Percentiles rank a stretch among this genome's conserved stretches.
Conservation (phyloP, 148 eudicot genomes). For the Arbutus unedo region DNA sequence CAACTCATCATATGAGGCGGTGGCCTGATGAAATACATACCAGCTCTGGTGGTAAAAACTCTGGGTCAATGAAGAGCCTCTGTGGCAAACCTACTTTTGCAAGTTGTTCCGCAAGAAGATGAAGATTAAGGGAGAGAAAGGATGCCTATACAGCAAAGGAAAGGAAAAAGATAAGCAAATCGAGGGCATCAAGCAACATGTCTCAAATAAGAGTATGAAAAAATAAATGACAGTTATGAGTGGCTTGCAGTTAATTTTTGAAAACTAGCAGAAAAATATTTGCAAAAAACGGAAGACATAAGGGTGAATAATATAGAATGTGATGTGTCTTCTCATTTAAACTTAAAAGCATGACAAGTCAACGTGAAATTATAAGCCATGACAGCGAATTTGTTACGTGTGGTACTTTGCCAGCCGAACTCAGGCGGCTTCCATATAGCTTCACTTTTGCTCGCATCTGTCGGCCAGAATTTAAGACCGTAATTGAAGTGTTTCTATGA, state of each 20-base stretch:
- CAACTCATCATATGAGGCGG: background rate
- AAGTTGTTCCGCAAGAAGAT: slow-evolving; percentile 63
- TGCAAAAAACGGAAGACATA: slow-evolving; percentile 19
- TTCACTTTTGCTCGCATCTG: background rate
- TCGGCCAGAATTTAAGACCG: background rate
- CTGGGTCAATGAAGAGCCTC: slow-evolving; percentile 73
- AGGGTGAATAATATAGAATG: slow-evolving; percentile 22
- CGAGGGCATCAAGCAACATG: background rate
- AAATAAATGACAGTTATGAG: background rate
- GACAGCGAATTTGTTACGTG: background rate
- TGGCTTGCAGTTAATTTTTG: background rate
- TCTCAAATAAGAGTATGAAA: background rate
- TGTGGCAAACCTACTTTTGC: slow-evolving; percentile 52
- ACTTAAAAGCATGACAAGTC: background rate
- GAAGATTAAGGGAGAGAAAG: slow-evolving; percentile 65
- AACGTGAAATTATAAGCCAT: background rate
- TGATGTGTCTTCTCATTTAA: background rate
- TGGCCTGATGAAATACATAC: slow-evolving; percentile 26
- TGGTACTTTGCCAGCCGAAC: background rate
- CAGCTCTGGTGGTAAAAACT: slow-evolving; percentile 61
- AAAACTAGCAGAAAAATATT: slow-evolving; percentile 21
- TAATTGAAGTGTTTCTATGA: background rate
- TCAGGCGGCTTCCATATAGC: background rate
- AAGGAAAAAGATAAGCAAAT: background rate
- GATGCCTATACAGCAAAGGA: slow-evolving; percentile 41